Conservation (phyloP, 2,329 filamentous ascomycete species). For the Scleromitrula shiraiana region DNA sequence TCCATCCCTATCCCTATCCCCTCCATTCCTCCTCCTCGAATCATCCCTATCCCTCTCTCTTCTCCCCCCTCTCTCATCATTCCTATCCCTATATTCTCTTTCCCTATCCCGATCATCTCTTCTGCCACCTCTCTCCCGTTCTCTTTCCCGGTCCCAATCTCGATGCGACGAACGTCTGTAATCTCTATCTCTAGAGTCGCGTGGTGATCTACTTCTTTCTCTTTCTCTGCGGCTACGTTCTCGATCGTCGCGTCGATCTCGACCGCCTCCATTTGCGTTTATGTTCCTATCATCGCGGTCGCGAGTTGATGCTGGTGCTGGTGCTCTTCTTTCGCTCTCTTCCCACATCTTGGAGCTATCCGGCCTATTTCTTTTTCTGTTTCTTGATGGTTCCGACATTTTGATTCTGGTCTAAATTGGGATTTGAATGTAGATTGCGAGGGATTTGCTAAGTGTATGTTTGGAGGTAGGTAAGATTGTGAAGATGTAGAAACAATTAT, state of each 20-base stretch:
- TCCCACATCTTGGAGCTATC: conserved; percentile 58
- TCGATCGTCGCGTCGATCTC: conserved; percentile 31
- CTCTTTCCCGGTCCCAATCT: conserved; percentile 34
- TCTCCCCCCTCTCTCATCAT: conserved; percentile 16
- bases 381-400: conserved; percentile 44
- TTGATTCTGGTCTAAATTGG: no score
- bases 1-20: conserved; percentile 12
- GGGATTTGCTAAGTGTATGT: no score
- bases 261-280: no score
- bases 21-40: conserved; percentile 16
- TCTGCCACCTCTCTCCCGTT: conserved; percentile 13
- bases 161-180: conserved; percentile 20
- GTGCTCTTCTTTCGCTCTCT: conserved; percentile 31
- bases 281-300: conserved; percentile 34
- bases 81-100: conserved; percentile 15
- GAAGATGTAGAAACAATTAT: no score
- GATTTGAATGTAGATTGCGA: no score
- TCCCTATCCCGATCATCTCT: conserved; percentile 19
- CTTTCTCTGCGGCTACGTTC: conserved; percentile 31
- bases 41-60: conserved; percentile 12
- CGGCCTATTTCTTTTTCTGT: conserved; percentile 42
- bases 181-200: conserved; percentile 18
- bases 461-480: no score
- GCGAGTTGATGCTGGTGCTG: conserved; percentile 24
- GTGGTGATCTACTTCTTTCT: conserved; percentile 27